Base-by-base conservation (phyloP, 2,329 filamentous ascomycete species). In the Ophiognomonia clavigignenti-juglandacearum region DNA sequence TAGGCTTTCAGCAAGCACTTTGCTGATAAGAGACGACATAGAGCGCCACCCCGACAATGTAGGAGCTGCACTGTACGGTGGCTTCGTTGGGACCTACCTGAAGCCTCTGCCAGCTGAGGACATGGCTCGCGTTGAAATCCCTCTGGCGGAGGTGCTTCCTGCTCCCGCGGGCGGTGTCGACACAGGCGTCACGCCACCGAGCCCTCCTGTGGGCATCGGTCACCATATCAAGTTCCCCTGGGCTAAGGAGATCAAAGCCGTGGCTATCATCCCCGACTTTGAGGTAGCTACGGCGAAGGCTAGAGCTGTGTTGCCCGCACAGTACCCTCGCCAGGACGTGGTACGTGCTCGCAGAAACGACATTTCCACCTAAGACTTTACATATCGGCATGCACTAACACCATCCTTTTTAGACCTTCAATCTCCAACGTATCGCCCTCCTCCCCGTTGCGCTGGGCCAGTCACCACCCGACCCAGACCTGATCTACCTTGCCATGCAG, bases 401-500 rank as follows among this genome's bases (percentile, higher is more conserved):
- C 7, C 14, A 18, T 11, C n/a, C 8, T n/a, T 20, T 36, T 13
- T 43, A 83, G 80, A 82, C 78, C 24, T 97, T 96, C 75, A 98
- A 98, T 70, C 77, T 97, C 59, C 93, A 97, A 70, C 81, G 93
- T 55, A 88, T 96, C 64, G 91, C 92, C 3, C 78, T 98, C 41
- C 78, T 98, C 11, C 91, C 92, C 26, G 88, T 90, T 10, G 91
- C 91, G 1, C 77, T 98, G 38, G 90, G 91, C 54, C 85, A 89
- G 64, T 92, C 87, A 7, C 92, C 93, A 9, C 92, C 91, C 2
- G 86, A 96, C 62, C 85, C 93, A 19, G 85, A 95, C 59, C 85
- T 95, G 67, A 98, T 98, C 64, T 95, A 95, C 71, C 83, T 95
- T 39, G 92, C 91, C 39, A 98, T 98, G 93, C 93, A 97, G 70